phyloP scores from a whole-genome alignment of 1,284 basidiomycete species.

The Hymenochaete sp. region DNA sequence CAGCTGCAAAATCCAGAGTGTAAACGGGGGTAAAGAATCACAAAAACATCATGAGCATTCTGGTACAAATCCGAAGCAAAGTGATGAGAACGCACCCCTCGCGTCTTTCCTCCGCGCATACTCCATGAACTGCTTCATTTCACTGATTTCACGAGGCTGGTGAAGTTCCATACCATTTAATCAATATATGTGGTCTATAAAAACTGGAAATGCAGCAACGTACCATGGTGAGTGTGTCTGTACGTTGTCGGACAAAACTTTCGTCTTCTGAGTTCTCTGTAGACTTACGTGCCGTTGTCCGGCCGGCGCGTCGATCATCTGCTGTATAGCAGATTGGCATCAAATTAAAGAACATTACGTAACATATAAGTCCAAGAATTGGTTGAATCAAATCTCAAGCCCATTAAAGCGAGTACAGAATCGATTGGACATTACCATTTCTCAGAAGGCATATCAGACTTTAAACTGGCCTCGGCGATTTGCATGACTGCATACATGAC shows the following conservation, averaged over 20 bases:
- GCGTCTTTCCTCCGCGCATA: constrained; percentile 89
- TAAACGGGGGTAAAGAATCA: background rate
- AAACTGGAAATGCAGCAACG: background rate
- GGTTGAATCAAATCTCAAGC: no score
- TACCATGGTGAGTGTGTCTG: constrained; percentile 4
- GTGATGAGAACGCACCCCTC: constrained; percentile 42
- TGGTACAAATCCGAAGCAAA: background rate
- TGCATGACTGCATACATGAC: no score
- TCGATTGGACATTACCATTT: no score
- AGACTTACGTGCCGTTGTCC: no score
- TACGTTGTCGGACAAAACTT: background rate
- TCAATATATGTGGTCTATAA: background rate
- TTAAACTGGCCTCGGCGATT: no score
- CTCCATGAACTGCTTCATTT: constrained; percentile 99
- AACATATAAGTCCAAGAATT: no score
- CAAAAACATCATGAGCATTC: background rate
- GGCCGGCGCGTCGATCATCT: no score
- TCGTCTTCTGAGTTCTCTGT: no score
- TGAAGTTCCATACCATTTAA: background rate
- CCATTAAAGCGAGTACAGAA: no score
- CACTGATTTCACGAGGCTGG: constrained; percentile 94
- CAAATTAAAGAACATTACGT: no score
- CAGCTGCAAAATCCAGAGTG: constrained; percentile 46
- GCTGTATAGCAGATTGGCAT: no score
- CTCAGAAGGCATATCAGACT: no score